Evolutionary conservation across 352 stramenopile species (phyloP).

Genomic region (Phytophthora hibernalis): DNA sequence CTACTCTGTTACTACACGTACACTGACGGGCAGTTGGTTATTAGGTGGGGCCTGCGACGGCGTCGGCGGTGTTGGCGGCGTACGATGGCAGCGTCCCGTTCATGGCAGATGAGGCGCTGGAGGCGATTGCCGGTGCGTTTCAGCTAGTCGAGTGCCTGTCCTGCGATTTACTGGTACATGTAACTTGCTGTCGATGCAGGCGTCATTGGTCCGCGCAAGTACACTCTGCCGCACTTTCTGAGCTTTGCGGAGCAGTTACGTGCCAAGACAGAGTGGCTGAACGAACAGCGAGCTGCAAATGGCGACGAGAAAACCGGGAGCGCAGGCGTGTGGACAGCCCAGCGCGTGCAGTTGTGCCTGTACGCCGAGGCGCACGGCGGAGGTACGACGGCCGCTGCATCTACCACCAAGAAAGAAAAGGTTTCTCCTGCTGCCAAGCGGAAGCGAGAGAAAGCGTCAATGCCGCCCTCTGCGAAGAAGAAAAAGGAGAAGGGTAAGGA

Average conservation of each 20-base stretch:
- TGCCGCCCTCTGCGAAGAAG: conserved; percentile 14
- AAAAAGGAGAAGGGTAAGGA: conserved; percentile 12
- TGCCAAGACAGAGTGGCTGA: conserved; percentile 65
- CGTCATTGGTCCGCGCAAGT: conserved; percentile 78
- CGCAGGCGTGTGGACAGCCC: conserved; percentile 55
- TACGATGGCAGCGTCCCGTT: conserved; percentile 76
- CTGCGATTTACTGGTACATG: background rate
- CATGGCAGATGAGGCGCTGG: conserved; percentile 83
- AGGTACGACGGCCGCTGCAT: conserved; percentile 1
- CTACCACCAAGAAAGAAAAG: conserved; percentile 17
- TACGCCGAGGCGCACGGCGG: conserved; percentile 51
- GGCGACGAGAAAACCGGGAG: conserved; percentile 32
- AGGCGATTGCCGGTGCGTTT: conserved; percentile 64
- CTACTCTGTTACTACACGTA: too few species aligned
- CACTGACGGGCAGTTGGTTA: background rate
- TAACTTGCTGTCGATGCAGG: conserved; percentile 32
- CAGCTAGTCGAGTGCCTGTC: conserved; percentile 6
- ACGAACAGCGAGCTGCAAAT: conserved; percentile 39
- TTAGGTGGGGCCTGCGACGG: conserved; percentile 81
- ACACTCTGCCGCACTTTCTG: conserved; percentile 79
- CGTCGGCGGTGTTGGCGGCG: conserved; percentile 73
- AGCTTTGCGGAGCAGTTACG: conserved; percentile 63
- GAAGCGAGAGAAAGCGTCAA: conserved; percentile 21
- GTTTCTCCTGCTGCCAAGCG: conserved; percentile 25
- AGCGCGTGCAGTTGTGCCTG: conserved; percentile 77